phyloP scores from a whole-genome alignment of 164 flowering plant genomes.

The Vitis cinerea region DNA sequence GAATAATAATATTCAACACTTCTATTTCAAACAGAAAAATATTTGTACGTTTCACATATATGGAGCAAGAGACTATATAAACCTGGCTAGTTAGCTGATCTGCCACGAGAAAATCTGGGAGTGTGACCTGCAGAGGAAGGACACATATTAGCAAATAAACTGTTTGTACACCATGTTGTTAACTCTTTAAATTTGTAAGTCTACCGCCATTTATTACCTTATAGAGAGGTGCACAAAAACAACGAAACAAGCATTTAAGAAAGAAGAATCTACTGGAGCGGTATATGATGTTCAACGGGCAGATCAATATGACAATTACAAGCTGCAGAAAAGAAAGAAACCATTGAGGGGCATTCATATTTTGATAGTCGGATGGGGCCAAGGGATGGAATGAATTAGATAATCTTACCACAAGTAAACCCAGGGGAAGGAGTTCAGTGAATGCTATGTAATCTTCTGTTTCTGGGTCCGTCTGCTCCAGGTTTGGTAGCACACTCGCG shows the following conservation, averaged over 20 bases:
- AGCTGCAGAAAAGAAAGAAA: conserved; percentile 31
- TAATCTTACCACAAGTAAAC: conserved; percentile 27
- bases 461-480: conserved; percentile 54
- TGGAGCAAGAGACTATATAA: too few relatives aligned
- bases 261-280: conserved; percentile 69
- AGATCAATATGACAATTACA: conserved; percentile 33
- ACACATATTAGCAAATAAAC: too few relatives aligned
- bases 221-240: conserved; percentile 67
- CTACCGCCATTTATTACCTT: conserved; percentile 35
- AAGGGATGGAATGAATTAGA: neutral
- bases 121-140: conserved; percentile 36
- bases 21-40: neutral
- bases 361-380: neutral
- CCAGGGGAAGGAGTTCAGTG: conserved; percentile 53
- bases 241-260: conserved; percentile 38
- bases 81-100: conserved; percentile 83
- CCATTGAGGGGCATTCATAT: neutral
- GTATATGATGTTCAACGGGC: conserved; percentile 64
- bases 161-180: too few relatives aligned
- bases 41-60: too few relatives aligned
- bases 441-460: conserved; percentile 37
- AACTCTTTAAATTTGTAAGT: neutral
- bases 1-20: neutral
- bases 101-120: conserved; percentile 66
- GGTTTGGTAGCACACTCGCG: conserved; percentile 45